Evolutionary conservation across 1,284 basidiomycete genomes (phyloP).

Genomic region (Trichosporon coremiiforme): DNA sequence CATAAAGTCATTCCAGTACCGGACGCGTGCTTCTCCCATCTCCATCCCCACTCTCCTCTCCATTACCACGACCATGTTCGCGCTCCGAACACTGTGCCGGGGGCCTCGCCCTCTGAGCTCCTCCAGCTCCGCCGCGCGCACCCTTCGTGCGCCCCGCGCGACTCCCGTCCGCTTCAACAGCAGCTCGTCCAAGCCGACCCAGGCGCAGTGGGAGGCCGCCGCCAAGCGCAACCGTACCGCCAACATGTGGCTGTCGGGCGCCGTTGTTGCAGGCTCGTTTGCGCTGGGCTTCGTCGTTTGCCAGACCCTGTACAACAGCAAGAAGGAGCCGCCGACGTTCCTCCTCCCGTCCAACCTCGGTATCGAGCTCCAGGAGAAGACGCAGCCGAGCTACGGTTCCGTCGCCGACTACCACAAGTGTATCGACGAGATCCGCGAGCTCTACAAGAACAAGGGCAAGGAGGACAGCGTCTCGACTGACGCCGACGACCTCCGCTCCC

Average conservation of each 20-base stretch:
- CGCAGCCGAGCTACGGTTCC: slow-evolving; percentile 47
- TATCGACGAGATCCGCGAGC: slow-evolving; percentile 42
- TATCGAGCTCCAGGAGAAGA: slow-evolving; percentile 39
- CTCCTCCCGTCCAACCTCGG: slow-evolving; percentile 38
- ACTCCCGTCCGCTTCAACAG: slow-evolving; percentile 13
- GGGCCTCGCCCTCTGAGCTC: background rate
- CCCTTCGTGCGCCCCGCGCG: background rate
- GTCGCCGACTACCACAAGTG: slow-evolving; percentile 42
- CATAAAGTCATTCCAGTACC: background rate
- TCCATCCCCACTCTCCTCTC: background rate
- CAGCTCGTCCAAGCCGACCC: slow-evolving; percentile 8
- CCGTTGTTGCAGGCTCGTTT: slow-evolving; percentile 13
- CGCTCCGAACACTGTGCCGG: slow-evolving; percentile 15
- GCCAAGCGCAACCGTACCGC: background rate
- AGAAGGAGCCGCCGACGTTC: slow-evolving; percentile 19
- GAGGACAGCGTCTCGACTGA: slow-evolving; percentile 51
- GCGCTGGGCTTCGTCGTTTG: slow-evolving; percentile 20
- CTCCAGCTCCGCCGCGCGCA: slow-evolving; percentile 2
- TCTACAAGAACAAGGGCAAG: slow-evolving; percentile 40
- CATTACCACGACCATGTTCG: slow-evolving; percentile 8
- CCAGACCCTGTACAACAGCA: slow-evolving; percentile 20
- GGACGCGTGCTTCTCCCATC: background rate
- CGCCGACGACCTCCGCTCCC: slow-evolving; percentile 48
- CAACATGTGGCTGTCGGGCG: slow-evolving; percentile 11
- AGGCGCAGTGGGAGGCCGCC: slow-evolving; percentile 4